Percentiles rank a stretch among this genome's conserved stretches.
These are phyloP conservation scores for Malassezia cuniculi DNA, from an alignment of 1,284 basidiomycete species.

Conservation along the genomic window DNA sequence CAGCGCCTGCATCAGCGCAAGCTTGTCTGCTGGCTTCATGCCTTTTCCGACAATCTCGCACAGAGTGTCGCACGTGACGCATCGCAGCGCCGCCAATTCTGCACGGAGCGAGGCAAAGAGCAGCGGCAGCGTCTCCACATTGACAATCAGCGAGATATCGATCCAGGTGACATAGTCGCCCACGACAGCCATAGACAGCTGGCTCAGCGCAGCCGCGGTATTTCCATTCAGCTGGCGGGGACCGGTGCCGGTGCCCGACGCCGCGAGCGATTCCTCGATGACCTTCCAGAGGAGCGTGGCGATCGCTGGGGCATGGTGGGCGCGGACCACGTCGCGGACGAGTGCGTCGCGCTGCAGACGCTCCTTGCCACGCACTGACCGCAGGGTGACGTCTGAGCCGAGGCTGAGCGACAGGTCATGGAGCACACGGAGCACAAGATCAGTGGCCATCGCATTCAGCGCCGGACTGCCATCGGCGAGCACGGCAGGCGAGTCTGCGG, in stretches of 20 bases:
- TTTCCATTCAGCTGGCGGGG: slow-evolving; percentile 50
- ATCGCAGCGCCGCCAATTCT: slow-evolving; percentile 52
- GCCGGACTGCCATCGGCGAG: slow-evolving; percentile 64
- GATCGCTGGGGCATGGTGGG: slow-evolving; percentile 60
- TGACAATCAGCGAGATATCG: slow-evolving; percentile 89
- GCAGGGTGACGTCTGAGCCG: slow-evolving; percentile 39
- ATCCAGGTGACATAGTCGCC: slow-evolving; percentile 96
- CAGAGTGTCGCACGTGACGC: slow-evolving; percentile 68
- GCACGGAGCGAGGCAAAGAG: slow-evolving; percentile 69
- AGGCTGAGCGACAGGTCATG: slow-evolving; percentile 42
- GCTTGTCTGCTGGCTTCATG: slow-evolving; percentile 78
- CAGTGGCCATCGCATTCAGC: slow-evolving; percentile 82
- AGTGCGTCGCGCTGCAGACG: slow-evolving; percentile 39
- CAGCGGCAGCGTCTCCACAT: slow-evolving; percentile 71
- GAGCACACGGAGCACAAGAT: slow-evolving; percentile 36
- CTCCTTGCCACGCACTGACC: slow-evolving; percentile 35
- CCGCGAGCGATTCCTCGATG: slow-evolving; percentile 55
- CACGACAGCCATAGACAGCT: slow-evolving; percentile 77
- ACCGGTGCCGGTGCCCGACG: slow-evolving; percentile 42
- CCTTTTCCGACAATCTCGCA: slow-evolving; percentile 78
- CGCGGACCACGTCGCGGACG: slow-evolving; percentile 40
- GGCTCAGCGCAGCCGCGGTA: slow-evolving; percentile 64
- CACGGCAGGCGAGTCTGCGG: slow-evolving; percentile 47
- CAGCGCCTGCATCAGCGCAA: slow-evolving; percentile 78
- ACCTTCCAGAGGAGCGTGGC: slow-evolving; percentile 77